Evolutionary conservation across 352 stramenopile genomes (phyloP), one percentile per base, ranked within the genome.

Genomic region (Pythium phragmitis): DNA sequence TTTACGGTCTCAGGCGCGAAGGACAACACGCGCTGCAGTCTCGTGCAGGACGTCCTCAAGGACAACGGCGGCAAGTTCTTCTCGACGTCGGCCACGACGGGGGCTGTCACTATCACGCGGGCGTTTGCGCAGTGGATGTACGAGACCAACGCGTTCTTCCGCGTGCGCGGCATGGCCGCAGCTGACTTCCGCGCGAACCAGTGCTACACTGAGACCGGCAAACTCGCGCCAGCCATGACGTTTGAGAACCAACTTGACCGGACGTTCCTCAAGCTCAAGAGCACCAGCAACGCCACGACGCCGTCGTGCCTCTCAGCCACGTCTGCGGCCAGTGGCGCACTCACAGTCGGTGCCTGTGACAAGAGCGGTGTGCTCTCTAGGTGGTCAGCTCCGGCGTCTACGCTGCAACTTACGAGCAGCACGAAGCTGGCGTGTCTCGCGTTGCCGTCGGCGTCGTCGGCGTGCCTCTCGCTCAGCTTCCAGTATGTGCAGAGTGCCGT

Each of bases 191-290:
- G 66, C n/a, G 57, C 60, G 19, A 66, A 77, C 57, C 67, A 75
- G 63, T 77, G 70, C 57, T 75, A 73, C 47, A 62, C 70, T 2
- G 70, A 77, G 57, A 73, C 67, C 0, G 70, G 70, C 34, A 67
- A 56, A 46, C 59, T 73, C 11, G 42, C 61, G 6, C 36, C 14
- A 16, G 33, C 42, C 16, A 67, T 76, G 60, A 63, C 51, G 16
- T 76, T 76, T 48, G 66, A 59, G 17, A 65, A 66, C n/a, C 47
- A 51, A 46, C 60, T 76, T 30, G 65, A 76, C 46, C 63, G 68
- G 28, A 37, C 51, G 30, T 70, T 75, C 37, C 56, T 75, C 48
- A 72, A 72, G 50, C 23, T 75, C 56, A 75, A 75, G 65, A 30
- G 43, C 28, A 64, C 5, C 7, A 30, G 26, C 26, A 30, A 30